Evolutionary conservation across 1,284 basidiomycete species (phyloP).

Genomic region (Ceratobasidium sp.): DNA sequence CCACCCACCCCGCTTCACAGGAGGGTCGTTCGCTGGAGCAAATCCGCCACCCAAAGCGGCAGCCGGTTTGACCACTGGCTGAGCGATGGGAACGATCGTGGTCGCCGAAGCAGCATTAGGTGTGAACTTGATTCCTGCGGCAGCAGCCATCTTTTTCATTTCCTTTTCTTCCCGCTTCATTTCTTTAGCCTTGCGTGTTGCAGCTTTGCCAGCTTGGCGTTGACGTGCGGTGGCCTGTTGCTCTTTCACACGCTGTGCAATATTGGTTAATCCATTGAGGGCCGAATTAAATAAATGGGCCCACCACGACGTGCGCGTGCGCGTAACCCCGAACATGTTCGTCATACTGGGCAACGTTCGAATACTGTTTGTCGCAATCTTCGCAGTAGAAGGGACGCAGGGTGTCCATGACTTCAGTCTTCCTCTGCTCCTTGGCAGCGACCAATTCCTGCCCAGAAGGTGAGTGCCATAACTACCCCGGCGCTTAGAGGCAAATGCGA

Average conservation of each 20-base stretch:
- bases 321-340: conserved; percentile 62
- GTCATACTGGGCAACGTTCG: conserved; percentile 80
- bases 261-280: conserved; percentile 54
- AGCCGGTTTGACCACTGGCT: conserved; percentile 50
- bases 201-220: conserved; percentile 44
- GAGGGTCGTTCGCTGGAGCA: conserved; percentile 36
- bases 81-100: conserved; percentile 49
- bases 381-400: conserved; percentile 80
- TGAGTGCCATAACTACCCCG: background rate
- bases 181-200: conserved; percentile 77
- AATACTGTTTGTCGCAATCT: conserved; percentile 85
- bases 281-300: background rate
- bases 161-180: conserved; percentile 83
- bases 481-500: background rate
- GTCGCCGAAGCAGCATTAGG: conserved; percentile 58
- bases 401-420: conserved; percentile 71
- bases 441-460: conserved; percentile 64
- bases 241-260: conserved; percentile 55
- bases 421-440: conserved; percentile 71
- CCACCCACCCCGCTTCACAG: conserved; percentile 35
- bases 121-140: conserved; percentile 75
- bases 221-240: conserved; percentile 51
- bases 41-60: conserved; percentile 51
- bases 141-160: conserved; percentile 78
- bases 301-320: conserved; percentile 48